These are phyloP conservation scores for Rhizopogon sp. DNA, from an alignment of 768 basidiomycete genomes.

Conservation along the genomic window DNA sequence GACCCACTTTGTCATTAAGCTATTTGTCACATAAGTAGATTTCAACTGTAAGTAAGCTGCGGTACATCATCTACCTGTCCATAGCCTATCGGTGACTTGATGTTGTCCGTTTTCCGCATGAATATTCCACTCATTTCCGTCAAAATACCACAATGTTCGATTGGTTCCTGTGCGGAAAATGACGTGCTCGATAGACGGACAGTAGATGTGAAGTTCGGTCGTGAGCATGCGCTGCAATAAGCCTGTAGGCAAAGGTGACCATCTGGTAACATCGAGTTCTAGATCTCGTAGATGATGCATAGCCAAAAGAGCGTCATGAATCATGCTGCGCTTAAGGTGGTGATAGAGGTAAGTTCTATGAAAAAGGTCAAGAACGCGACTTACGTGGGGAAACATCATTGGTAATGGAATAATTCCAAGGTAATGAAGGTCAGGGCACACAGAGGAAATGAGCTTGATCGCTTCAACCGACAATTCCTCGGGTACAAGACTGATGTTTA, in stretches of 20 bases:
- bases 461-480: slow-evolving; percentile 25
- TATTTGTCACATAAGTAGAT: slow-evolving; percentile 20
- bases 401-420: slow-evolving; percentile 34
- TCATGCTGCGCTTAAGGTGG: slow-evolving; percentile 22
- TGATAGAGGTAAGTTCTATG: slow-evolving; percentile 4
- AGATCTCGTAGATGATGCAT: slow-evolving; percentile 30
- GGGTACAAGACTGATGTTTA: slow-evolving; percentile 31
- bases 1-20: slow-evolving; percentile 17
- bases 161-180: slow-evolving; percentile 29
- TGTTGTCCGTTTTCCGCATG: slow-evolving; percentile 23
- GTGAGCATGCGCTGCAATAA: slow-evolving; percentile 30
- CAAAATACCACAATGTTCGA: slow-evolving; percentile 25
- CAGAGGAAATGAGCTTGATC: slow-evolving; percentile 27
- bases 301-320: slow-evolving; percentile 30
- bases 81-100: slow-evolving; percentile 22
- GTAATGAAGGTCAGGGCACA: slow-evolving; percentile 31
- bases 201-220: slow-evolving; percentile 34
- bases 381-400: slow-evolving; percentile 29
- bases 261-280: slow-evolving; percentile 33
- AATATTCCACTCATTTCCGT: slow-evolving; percentile 31
- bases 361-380: slow-evolving; percentile 9
- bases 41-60: slow-evolving; percentile 1
- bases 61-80: slow-evolving; percentile 20
- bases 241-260: slow-evolving; percentile 27
- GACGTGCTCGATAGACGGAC: slow-evolving; percentile 28